Evolutionary conservation across 2,329 filamentous ascomycete species (phyloP), one percentile per base, ranked within the genome.

Genomic region (Blastomyces silverae): DNA sequence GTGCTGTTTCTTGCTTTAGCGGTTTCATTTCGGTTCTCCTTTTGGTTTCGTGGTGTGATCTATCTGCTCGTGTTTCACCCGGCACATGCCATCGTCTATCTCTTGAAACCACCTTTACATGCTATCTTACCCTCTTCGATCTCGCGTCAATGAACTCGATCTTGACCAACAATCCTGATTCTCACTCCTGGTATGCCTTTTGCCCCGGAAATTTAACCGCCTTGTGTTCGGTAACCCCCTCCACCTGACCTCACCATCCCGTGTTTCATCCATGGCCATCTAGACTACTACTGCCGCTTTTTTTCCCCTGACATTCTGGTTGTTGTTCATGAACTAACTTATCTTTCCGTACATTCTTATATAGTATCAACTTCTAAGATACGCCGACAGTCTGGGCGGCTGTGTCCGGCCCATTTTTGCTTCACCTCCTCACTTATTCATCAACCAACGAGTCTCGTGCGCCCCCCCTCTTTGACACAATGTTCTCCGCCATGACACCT

Each of bases 401-500:
- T 25, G 17, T 55, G 34, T 34, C 25, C 4, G 8, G 8, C 34
- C n/a, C 34, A 39, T 58, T 22, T 42, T 58, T 28, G 28, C 37
- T 37, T 39, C 10, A 37, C n/a, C 25, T 25, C 37, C 56, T 20
- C 25, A 20, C 25, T 20, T n/a, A 13, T 46, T 46, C 39, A 31
- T 28, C 57, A 31, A 59, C 37, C n/a, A 10, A 10, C 34, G 8
- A 57, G 6, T 46, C 57, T 46, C 57, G 4, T 55, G 11, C 10
- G 3, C 20, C 2, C 10, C 34, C 37, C 37, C 28, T 22, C n/a
- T 48, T 50, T 25, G 25, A 61, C 42, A 61, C 42, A 15, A 61
- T 61, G 58, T 34, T 61, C 15, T 25, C 57, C 4, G 10, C 42
- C 42, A 46, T 61, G 58, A 61, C 58, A 48, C 58, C 39, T 8